Conservation (phyloP, 495 filamentous ascomycete species). For the Trichoderma orchidacearum region DNA sequence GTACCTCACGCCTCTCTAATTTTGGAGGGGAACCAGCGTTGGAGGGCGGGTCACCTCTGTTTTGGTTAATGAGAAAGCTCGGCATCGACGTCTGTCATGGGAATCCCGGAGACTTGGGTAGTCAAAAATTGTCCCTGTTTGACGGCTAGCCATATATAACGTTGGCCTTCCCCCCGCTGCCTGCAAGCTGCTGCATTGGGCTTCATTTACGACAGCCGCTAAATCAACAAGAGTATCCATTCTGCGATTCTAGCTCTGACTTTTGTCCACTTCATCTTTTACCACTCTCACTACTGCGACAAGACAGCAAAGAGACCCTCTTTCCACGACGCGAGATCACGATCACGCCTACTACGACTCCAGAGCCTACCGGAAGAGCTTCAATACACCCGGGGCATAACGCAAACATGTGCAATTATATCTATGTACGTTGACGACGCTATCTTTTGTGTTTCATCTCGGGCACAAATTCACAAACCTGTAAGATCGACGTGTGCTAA, state of each 20-base stretch:
- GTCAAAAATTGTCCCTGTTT: background rate
- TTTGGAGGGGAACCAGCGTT: background rate
- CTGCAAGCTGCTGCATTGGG: background rate
- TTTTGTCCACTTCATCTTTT: background rate
- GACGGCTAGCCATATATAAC: background rate
- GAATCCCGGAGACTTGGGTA: background rate
- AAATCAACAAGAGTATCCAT: background rate
- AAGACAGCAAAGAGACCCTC: background rate
- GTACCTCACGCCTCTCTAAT: background rate
- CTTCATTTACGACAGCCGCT: background rate
- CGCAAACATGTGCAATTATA: constrained; percentile 4
- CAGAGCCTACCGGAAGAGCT: too few relatives aligned
- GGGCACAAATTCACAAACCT: too few relatives aligned
- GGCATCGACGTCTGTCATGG: background rate
- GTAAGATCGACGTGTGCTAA: too few relatives aligned
- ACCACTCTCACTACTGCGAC: background rate
- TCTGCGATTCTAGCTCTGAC: background rate
- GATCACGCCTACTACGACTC: too few relatives aligned
- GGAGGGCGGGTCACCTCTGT: background rate
- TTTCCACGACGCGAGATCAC: background rate
- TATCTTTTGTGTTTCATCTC: background rate
- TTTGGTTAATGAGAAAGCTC: background rate
- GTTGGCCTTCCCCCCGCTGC: background rate
- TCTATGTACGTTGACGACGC: constrained; percentile 1
- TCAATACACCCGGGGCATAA: too few relatives aligned